Conservation (phyloP, 2,329 filamentous ascomycete species). For the Dactylonectria estremocensis region DNA sequence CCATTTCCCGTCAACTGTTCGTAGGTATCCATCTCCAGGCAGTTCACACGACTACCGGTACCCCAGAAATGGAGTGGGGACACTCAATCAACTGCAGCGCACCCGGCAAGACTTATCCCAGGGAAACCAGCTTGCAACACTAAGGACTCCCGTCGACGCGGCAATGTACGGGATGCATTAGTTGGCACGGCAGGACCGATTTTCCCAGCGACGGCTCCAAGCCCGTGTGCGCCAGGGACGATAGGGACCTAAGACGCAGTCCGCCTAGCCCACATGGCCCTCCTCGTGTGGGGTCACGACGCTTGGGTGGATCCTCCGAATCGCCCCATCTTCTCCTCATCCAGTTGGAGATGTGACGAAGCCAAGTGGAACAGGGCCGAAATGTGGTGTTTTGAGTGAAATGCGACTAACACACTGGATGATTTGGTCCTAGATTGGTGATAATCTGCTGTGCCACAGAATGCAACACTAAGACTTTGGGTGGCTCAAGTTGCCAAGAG, state of each 20-base stretch:
- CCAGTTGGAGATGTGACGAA: constrained; percentile 1
- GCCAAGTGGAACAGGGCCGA: neutral
- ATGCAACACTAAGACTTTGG: too few species aligned
- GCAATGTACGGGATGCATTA: constrained; percentile 28
- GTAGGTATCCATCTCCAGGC: neutral
- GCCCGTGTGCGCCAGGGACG: neutral
- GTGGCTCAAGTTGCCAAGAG: too few species aligned
- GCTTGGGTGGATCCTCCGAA: constrained; percentile 1
- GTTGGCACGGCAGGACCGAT: constrained; percentile 8
- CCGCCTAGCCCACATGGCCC: neutral
- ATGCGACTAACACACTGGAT: neutral
- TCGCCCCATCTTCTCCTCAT: neutral
- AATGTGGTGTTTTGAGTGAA: neutral
- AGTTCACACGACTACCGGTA: neutral
- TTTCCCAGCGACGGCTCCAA: constrained; percentile 19
- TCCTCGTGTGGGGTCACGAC: constrained; percentile 11
- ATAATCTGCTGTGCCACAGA: too few species aligned
- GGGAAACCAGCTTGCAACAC: constrained; percentile 15
- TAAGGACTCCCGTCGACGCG: constrained; percentile 26
- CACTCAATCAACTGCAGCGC: neutral
- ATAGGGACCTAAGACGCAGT: too few species aligned
- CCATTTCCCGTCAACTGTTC: neutral
- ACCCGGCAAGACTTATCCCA: neutral
- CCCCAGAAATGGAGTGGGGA: neutral
- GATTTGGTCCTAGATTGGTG: neutral